Evolutionary conservation across 192 early-diverging fungal genomes (phyloP).

Genomic region (Linnemannia elongata): DNA sequence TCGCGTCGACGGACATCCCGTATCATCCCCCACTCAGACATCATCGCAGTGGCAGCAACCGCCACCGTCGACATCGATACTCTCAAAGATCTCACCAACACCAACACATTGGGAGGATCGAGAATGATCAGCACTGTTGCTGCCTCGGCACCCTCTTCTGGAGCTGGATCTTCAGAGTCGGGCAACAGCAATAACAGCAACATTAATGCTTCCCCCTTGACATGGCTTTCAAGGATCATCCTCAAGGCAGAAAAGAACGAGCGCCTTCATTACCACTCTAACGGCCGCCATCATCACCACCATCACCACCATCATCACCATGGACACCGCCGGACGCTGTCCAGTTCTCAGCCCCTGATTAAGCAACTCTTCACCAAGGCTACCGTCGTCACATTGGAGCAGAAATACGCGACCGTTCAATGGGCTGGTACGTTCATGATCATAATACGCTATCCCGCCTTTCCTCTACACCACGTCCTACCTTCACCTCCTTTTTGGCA

Average conservation of each 20-base stretch:
- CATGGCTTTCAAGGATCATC: conserved; percentile 50
- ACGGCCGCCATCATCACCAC: conserved; percentile 25
- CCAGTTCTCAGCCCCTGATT: conserved; percentile 21
- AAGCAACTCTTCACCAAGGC: conserved; percentile 57
- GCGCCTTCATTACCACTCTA: conserved; percentile 44
- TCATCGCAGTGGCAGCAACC: neutral
- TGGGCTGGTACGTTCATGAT: conserved; percentile 44
- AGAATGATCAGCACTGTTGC: neutral
- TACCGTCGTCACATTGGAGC: conserved; percentile 54
- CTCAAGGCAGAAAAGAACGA: conserved; percentile 45
- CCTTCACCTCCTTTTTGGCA: neutral
- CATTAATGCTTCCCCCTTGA: conserved; percentile 17
- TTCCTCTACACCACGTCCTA: neutral
- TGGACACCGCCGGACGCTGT: conserved; percentile 7
- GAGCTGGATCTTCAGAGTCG: neutral
- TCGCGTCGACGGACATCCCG: conserved; percentile 36
- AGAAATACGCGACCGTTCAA: conserved; percentile 57
- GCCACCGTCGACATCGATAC: neutral
- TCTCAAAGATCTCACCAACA: neutral
- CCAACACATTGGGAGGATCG: neutral
- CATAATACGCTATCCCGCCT: neutral
- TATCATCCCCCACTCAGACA: conserved; percentile 18
- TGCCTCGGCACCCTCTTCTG: neutral
- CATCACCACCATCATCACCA: conserved; percentile 32
- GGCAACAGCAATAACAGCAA: neutral